Conservation (phyloP, 768 basidiomycete species). For the Gyrodon lividus region DNA sequence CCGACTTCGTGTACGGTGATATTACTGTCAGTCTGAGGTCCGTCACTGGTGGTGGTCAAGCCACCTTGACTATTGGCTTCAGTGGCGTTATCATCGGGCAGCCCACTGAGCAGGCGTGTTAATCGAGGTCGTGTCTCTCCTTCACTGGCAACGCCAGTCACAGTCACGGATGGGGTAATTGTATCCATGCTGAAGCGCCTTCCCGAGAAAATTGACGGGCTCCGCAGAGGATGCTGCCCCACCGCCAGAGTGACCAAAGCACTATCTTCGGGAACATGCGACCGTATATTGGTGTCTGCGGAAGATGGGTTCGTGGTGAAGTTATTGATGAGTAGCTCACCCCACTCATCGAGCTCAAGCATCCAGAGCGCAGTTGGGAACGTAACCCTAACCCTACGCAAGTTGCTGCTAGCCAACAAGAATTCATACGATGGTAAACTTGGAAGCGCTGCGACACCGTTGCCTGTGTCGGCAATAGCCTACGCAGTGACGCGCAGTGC, state of each 20-base stretch:
- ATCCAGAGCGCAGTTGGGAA: conserved; percentile 24
- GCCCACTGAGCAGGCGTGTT: conserved; percentile 4
- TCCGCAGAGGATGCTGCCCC: conserved; percentile 16
- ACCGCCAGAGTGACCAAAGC: background rate
- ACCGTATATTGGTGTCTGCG: background rate
- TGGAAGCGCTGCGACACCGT: no score
- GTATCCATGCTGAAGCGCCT: background rate
- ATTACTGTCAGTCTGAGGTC: background rate
- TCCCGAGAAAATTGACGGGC: conserved; percentile 8
- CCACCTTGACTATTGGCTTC: background rate
- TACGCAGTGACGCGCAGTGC: conserved; percentile 5
- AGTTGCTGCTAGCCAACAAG: conserved; percentile 1
- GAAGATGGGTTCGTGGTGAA: background rate
- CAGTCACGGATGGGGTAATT: background rate
- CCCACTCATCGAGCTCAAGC: conserved; percentile 24
- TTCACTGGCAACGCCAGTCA: background rate
- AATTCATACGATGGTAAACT: no score
- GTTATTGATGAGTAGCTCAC: conserved; percentile 22
- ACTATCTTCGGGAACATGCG: background rate
- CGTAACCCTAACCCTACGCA: background rate
- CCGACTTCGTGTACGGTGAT: conserved; percentile 18
- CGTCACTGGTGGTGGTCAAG: background rate
- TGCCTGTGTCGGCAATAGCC: background rate
- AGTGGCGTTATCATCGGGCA: background rate
- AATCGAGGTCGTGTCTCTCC: conserved; percentile 6